Base-by-base conservation (phyloP, 257 asterid species). In the Petunia axillaris region DNA sequence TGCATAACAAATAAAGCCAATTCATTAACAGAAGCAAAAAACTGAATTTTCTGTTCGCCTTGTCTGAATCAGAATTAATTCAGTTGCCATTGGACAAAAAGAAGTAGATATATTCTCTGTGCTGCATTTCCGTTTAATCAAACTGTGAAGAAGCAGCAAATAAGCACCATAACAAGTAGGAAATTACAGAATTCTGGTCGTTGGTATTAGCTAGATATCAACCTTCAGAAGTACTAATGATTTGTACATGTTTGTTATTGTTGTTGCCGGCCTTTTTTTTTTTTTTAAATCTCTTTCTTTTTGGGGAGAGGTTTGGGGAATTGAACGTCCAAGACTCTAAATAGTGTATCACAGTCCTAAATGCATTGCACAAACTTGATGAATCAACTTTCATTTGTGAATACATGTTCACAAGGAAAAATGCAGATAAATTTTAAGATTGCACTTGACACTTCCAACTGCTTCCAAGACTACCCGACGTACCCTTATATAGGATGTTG, bases 111-210 rank as follows among this genome's bases (percentile, higher is more conserved):
- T 11, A 10, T 71, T 71, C 60, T 35, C 60, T 71, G 44, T 0
- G 11, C 1, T 0, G 25, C 43, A 46, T 25, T 46, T 70, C 77
- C 8, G 16, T 8, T 43, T 46, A 58, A 5, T 4, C 77, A 43
- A 43, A 43, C 54, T 67, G n/a, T 0, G 38, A 67, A 64, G 70
- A 10, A 67, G 75, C 4, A 43, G 54, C 7, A 67, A 54, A 67
- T 70, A 70, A 70, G 59, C 77, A 68, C n/a, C 5, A 68, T 13
- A 68, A 2, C n/a, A 68, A 68, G 76, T 68, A 68, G 58, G 57
- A 68, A 66, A 68, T n/a, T 68, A 68, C 76, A n/a, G 40, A 68
- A 35, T 43, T 67, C 58, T 68, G 76, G 2, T 44, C 58, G 4
- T 43, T 0, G 15, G 75, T 40, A 67, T 39, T 4, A 67, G 54